Conservation (phyloP, 2,329 filamentous ascomycete species). For the Calcarisporium arbuscula region DNA sequence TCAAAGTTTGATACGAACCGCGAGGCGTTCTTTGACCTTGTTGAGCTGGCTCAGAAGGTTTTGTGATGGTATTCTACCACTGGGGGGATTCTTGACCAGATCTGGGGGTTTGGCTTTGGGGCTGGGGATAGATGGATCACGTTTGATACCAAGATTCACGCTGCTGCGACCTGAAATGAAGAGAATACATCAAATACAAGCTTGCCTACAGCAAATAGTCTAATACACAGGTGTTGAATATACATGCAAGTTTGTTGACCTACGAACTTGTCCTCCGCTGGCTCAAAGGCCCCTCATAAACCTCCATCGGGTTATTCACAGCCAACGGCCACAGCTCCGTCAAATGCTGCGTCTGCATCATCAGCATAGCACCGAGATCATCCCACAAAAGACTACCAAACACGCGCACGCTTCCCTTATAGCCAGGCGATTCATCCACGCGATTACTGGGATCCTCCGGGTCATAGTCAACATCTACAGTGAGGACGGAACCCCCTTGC, state of each 20-base stretch:
- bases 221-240: no score
- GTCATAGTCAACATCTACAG: constrained; percentile 8
- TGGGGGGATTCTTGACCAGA: no score
- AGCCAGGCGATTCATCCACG: constrained; percentile 11
- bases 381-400: constrained; percentile 19
- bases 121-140: no score
- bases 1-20: constrained; percentile 42
- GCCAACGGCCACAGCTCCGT: constrained; percentile 17
- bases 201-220: no score
- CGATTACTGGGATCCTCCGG: neutral
- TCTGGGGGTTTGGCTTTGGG: no score
- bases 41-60: constrained; percentile 56
- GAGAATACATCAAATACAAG: no score
- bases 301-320: constrained; percentile 10
- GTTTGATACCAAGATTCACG: no score
- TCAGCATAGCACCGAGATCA: constrained; percentile 12
- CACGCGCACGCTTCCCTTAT: constrained; percentile 14
- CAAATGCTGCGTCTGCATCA: constrained; percentile 11
- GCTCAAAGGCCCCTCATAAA: constrained; percentile 13
- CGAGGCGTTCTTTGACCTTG: constrained; percentile 57
- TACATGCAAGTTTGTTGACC: no score
- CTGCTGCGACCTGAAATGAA: no score
- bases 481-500: constrained; percentile 14
- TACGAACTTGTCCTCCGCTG: neutral
- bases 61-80: constrained; percentile 30